phyloP scores from a whole-genome alignment of 768 basidiomycete genomes.

The Peribolospora baueri region DNA sequence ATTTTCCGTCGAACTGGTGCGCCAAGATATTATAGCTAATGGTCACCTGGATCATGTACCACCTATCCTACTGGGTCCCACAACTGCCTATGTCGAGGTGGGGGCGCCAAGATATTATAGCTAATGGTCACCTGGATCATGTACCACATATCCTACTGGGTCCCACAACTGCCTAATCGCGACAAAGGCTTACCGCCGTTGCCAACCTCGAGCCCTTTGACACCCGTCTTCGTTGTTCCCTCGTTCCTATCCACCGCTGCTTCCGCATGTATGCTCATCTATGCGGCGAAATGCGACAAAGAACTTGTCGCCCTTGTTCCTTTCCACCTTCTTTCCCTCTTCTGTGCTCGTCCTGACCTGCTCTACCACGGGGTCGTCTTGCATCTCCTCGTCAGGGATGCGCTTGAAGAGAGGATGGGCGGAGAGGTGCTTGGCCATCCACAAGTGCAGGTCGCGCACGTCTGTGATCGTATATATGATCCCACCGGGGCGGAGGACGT shows the following conservation, averaged over 20 bases:
- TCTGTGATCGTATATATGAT: constrained; percentile 96
- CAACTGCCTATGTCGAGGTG: too few relatives aligned
- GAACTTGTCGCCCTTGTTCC: constrained; percentile 77
- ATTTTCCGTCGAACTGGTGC: too few relatives aligned
- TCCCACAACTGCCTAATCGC: too few relatives aligned
- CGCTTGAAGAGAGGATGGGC: constrained; percentile 66
- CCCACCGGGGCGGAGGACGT: constrained; percentile 73
- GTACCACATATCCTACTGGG: too few relatives aligned
- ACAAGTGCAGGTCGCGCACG: constrained; percentile 72
- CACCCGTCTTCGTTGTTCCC: not conserved
- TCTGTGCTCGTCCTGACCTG: constrained; percentile 57
- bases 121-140: too few relatives aligned
- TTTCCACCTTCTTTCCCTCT: constrained; percentile 87
- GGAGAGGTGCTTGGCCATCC: constrained; percentile 81
- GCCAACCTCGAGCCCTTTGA: not conserved
- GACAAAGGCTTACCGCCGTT: not conserved
- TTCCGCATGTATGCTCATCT: constrained; percentile 11
- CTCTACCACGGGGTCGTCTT: constrained; percentile 22
- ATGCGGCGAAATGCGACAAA: constrained; percentile 67
- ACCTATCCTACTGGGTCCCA: too few relatives aligned
- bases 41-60: too few relatives aligned
- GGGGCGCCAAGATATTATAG: too few relatives aligned
- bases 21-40: too few relatives aligned
- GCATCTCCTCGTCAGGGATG: constrained; percentile 47
- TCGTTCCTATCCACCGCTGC: not conserved